Evolutionary conservation across 345 rosid species (phyloP), one percentile per base, ranked within the genome.

Genomic region (Corchorus capsularis): DNA sequence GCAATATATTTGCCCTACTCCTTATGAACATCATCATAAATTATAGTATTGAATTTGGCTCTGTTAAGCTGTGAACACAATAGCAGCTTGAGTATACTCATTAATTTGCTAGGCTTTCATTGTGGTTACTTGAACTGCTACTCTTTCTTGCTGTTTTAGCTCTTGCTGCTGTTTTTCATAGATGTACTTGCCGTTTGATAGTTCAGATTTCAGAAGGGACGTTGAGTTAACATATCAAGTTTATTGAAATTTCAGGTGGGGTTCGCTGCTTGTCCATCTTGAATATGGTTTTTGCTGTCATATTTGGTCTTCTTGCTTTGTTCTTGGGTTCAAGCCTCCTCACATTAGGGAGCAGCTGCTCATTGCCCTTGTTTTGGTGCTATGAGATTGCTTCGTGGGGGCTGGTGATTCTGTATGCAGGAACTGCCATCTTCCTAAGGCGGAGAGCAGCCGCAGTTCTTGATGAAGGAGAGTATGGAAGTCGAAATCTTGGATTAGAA

Each of bases 321-420:
- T 87, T 93, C 76, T 94, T 93, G 54, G 98, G 99, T 72, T 89
- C 98, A 73, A 95, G 93, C 87, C 96, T 95, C 80, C 85, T 95
- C 62, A 88, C 96, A n/a, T 72, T 92, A 55, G 98, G 98, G 65
- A 95, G 97, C 82, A 92, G 91, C 82, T 95, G 98, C 74, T 92
- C 97, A 4, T 63, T 86, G 75, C 93, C 98, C 63, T 81, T 95
- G 81, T 95, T 93, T 84, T 95, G 99, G 98, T 95, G 97, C 89
- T 92, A 95, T 53, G 98, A 95, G 87, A 84, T 93, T 63, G 85
- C 93, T 37, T 84, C 90, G 5, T 95, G 97, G 97, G 96, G 97
- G 37, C 86, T 95, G 4, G 93, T 93, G 50, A 46, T 87, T 79
- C 80, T 93, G 68, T 92, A 89, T 47, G 87, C 83, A 3, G 99